Evolutionary conservation across 441 rosid genomes (phyloP).

Genomic region (Populus hybrid): DNA sequence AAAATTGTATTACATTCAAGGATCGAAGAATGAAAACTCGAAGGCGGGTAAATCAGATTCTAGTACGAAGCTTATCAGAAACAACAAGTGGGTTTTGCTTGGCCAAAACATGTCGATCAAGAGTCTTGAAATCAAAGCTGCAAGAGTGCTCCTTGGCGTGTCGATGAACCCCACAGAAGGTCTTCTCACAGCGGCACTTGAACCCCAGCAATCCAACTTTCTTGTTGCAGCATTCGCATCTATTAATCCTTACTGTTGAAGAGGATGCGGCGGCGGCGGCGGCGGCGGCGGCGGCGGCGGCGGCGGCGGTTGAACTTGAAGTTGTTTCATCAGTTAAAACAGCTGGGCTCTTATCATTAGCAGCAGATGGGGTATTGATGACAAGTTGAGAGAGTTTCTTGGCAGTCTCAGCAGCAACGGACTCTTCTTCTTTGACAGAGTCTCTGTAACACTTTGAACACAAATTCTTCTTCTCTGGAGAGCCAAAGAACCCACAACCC

Average conservation of each 20-base stretch:
- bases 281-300: not conserved
- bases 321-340: not conserved
- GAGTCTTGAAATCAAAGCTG: conserved; percentile 33
- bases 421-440: not conserved
- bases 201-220: conserved; percentile 51
- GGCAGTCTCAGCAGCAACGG: not conserved
- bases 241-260: not conserved
- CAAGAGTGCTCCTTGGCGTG: conserved; percentile 37
- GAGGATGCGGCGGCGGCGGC: not conserved
- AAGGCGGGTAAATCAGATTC: conserved; percentile 7
- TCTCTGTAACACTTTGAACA: conserved; percentile 38
- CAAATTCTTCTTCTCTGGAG: conserved; percentile 16
- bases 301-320: not conserved
- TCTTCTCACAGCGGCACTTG: conserved; percentile 16
- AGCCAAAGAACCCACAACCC: conserved; percentile 36
- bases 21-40: not conserved
- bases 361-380: not conserved
- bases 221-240: conserved; percentile 39
- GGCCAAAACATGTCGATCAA: conserved; percentile 17
- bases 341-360: not conserved
- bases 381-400: not conserved
- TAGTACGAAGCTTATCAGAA: conserved; percentile 27
- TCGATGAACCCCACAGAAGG: conserved; percentile 44
- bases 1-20: not conserved
- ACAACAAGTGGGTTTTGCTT: conserved; percentile 10